Percentiles rank a stretch among this genome's conserved stretches.
These are phyloP conservation scores for Ganoderma boninense DNA, from an alignment of 1,284 basidiomycete genomes.

Conservation along the genomic window DNA sequence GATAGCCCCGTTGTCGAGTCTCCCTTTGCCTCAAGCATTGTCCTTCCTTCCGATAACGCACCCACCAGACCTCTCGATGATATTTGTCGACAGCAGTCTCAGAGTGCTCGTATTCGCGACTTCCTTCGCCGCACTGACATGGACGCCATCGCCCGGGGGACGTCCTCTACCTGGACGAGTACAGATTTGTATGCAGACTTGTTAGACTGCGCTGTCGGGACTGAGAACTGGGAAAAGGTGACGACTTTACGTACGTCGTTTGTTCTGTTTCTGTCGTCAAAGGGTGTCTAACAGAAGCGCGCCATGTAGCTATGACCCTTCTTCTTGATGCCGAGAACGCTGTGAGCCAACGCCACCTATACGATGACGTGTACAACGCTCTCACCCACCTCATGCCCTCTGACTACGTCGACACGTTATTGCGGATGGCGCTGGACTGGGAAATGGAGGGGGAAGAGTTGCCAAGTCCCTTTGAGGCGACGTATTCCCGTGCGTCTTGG, in stretches of 20 bases:
- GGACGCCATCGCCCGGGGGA: background rate
- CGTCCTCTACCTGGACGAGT: background rate
- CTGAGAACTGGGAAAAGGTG: background rate
- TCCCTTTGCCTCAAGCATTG: background rate
- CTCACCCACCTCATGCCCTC: background rate
- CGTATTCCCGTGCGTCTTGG: no score
- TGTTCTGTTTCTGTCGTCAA: background rate
- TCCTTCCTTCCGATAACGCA: background rate
- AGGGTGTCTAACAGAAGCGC: no score
- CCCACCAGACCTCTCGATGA: background rate
- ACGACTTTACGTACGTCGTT: background rate
- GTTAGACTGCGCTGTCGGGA: background rate
- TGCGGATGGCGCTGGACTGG: no score
- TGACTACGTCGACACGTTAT: no score
- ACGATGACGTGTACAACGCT: background rate
- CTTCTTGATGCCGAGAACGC: background rate
- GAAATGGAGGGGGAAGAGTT: no score
- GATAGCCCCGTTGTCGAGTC: background rate
- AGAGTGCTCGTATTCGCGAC: background rate
- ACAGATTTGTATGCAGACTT: background rate
- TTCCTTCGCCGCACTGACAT: background rate
- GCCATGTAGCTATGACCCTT: background rate
- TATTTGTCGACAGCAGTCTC: background rate
- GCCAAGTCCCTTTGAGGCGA: no score
- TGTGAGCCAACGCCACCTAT: background rate